These are phyloP conservation scores for Rubus idaeus DNA, from an alignment of 306 rosid species.

Conservation along the genomic window DNA sequence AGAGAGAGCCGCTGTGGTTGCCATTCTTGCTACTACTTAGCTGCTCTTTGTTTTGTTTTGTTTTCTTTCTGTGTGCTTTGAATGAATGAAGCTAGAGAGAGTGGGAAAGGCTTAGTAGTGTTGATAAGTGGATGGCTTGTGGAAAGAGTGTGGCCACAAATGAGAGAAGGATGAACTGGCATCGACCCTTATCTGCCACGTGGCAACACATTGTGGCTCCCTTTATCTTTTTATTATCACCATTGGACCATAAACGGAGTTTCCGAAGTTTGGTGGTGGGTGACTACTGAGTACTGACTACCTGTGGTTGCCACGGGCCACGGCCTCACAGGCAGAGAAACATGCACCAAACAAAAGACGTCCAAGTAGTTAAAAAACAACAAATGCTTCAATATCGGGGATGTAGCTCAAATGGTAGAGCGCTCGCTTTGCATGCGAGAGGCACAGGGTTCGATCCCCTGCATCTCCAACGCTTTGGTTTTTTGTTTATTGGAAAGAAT, in stretches of 20 bases:
- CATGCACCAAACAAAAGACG: no score
- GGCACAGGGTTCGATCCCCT: not conserved
- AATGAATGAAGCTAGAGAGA: not conserved
- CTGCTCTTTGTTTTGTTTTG: no score
- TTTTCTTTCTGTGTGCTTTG: no score
- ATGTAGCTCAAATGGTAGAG: constrained; percentile 5
- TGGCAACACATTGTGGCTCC: constrained; percentile 29
- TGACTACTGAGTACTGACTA: not conserved
- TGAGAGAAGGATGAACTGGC: constrained; percentile 14
- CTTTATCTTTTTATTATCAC: constrained; percentile 44
- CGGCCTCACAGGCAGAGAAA: not conserved
- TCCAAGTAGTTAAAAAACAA: no score
- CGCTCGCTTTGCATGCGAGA: not conserved
- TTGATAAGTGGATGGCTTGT: constrained; percentile 30
- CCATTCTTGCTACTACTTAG: constrained; percentile 24
- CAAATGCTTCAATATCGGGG: not conserved
- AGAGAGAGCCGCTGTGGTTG: constrained; percentile 50
- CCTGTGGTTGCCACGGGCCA: not conserved
- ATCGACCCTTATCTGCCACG: constrained; percentile 56
- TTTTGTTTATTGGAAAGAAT: no score
- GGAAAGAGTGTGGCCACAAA: constrained; percentile 35
- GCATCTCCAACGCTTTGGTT: not conserved
- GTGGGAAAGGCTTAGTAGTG: constrained; percentile 4
- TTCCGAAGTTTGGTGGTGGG: not conserved
- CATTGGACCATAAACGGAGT: constrained; percentile 4